phyloP scores from a whole-genome alignment of 2,329 filamentous ascomycete genomes.

The Botrytis deweyae region DNA sequence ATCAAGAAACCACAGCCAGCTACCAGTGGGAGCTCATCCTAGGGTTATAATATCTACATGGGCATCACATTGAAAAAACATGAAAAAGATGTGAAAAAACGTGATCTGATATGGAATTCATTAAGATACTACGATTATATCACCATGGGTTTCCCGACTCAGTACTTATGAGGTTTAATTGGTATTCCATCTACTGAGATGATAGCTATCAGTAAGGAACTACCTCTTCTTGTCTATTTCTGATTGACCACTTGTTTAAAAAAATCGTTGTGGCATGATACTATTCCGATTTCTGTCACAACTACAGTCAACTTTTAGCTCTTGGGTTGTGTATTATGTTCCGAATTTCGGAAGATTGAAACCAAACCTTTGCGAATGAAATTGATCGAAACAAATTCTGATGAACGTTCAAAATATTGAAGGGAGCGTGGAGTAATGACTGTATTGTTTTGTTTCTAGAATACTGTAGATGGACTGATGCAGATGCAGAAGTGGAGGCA shows the following conservation, averaged over 20 bases:
- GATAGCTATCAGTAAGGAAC: not conserved
- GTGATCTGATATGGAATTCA: not conserved
- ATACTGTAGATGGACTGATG: not conserved
- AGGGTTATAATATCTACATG: not conserved
- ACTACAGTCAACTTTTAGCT: rapidly evolving
- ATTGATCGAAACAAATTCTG: not conserved
- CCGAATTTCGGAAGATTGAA: not conserved
- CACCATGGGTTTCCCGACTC: no score
- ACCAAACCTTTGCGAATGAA: not conserved
- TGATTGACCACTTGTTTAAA: not conserved
- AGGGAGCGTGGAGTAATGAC: not conserved
- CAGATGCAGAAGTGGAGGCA: not conserved
- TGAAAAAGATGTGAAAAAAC: not conserved
- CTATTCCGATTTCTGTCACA: not conserved
- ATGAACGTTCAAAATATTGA: rapidly evolving
- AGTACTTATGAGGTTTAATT: no score
- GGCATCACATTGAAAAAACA: rapidly evolving
- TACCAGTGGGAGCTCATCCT: not conserved
- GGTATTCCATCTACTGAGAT: not conserved
- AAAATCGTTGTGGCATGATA: not conserved
- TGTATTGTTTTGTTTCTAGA: not conserved
- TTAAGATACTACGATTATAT: not conserved
- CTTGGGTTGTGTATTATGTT: not conserved
- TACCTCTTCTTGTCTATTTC: not conserved
- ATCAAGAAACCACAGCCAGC: not conserved